phyloP scores from a whole-genome alignment of 2,329 filamentous ascomycete genomes.

The Diplodia mutila region DNA sequence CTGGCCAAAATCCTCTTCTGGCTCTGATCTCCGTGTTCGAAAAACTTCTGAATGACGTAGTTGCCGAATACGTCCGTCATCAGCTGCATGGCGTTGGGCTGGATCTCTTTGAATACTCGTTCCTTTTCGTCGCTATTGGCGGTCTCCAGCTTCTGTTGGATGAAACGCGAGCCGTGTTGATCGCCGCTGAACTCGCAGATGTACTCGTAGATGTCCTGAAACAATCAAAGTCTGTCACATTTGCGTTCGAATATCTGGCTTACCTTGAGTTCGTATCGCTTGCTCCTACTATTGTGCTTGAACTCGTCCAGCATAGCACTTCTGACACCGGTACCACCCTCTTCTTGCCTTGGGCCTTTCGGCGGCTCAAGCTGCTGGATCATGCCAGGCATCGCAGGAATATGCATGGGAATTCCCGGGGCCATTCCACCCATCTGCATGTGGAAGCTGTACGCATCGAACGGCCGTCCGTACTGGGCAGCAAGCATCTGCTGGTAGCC shows the following conservation, averaged over 20 bases:
- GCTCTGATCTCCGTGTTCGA: slow-evolving; percentile 90
- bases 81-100: slow-evolving; percentile 79
- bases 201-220: slow-evolving; percentile 77
- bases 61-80: slow-evolving; percentile 98
- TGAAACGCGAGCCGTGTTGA: slow-evolving; percentile 93
- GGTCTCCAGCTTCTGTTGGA: slow-evolving; percentile 87
- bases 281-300: slow-evolving; percentile 72
- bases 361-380: slow-evolving; percentile 46
- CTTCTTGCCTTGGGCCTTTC: slow-evolving; percentile 57
- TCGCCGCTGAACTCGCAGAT: slow-evolving; percentile 95
- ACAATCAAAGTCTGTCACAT: not conserved
- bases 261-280: slow-evolving; percentile 78
- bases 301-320: slow-evolving; percentile 81
- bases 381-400: slow-evolving; percentile 41
- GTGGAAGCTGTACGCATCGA: slow-evolving; percentile 34
- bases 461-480: slow-evolving; percentile 35
- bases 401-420: slow-evolving; percentile 42
- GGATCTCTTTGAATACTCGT: slow-evolving; percentile 83
- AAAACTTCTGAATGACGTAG: slow-evolving; percentile 97
- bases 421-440: slow-evolving; percentile 31
- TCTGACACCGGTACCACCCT: slow-evolving; percentile 64
- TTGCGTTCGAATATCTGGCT: slow-evolving; percentile 8
- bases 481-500: slow-evolving; percentile 37
- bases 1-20: slow-evolving; percentile 88
- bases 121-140: slow-evolving; percentile 97